Evolutionary conservation across 306 rosid genomes (phyloP).

Genomic region (Carpinus fangiana): DNA sequence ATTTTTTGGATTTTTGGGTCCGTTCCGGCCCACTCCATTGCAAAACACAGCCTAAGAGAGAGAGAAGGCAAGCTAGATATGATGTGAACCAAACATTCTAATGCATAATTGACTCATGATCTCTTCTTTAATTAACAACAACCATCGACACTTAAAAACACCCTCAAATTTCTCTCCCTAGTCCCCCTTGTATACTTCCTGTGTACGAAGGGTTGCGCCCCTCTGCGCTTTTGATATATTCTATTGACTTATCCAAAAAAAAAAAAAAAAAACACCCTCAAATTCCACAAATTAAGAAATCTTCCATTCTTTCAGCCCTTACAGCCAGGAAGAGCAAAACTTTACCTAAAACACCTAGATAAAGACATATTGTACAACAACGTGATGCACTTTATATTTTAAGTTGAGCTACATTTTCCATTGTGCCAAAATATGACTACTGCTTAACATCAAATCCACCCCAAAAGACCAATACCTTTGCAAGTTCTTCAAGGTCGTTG

Average conservation of each 20-base stretch:
- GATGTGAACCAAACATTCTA: not conserved
- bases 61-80: not conserved
- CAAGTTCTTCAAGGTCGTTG: conserved; percentile 49
- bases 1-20: too few relatives aligned
- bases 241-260: too few relatives aligned
- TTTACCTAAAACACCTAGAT: not conserved
- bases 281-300: not conserved
- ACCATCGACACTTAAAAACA: not conserved
- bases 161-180: not conserved
- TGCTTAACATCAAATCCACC: not conserved
- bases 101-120: not conserved
- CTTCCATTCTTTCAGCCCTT: not conserved
- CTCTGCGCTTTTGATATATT: too few relatives aligned
- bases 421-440: not conserved
- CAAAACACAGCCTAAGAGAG: not conserved
- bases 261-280: not conserved
- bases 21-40: too few relatives aligned
- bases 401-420: conserved; percentile 11
- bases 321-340: not conserved
- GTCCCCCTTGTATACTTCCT: too few relatives aligned
- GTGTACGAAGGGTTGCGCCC: too few relatives aligned
- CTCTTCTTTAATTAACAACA: too few relatives aligned
- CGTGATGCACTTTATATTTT: conserved; percentile 7
- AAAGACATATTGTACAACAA: conserved; percentile 7
- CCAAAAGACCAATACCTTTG: conserved; percentile 48